Percentiles rank a stretch among this genome's conserved stretches.
Conservation (phyloP, 2,329 filamentous ascomycete genomes). For the Leptographium procerum region DNA sequence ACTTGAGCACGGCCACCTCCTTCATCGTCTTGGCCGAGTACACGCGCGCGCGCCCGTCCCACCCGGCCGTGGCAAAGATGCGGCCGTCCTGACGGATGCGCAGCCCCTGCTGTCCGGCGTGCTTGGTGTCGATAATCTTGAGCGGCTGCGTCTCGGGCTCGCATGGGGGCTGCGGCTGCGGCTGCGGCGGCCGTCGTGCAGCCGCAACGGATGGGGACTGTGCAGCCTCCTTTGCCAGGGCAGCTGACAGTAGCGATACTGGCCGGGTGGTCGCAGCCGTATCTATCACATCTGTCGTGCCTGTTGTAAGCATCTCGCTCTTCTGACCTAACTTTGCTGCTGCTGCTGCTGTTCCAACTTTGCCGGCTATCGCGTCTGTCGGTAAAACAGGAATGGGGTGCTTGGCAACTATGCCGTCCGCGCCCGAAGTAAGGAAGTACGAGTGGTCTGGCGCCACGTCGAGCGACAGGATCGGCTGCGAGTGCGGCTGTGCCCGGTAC, state of each 20-base stretch:
- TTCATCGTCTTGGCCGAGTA: constrained; percentile 73
- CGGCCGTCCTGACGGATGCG: constrained; percentile 66
- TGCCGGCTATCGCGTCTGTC: neutral
- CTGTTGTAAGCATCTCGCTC: neutral
- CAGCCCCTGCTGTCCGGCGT: constrained; percentile 80
- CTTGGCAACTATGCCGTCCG: constrained; percentile 68
- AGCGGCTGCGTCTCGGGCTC: constrained; percentile 33
- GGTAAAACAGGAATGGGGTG: constrained; percentile 45
- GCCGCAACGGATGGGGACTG: neutral
- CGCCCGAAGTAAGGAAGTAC: constrained; percentile 68
- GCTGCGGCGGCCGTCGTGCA: neutral
- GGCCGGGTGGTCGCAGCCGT: neutral
- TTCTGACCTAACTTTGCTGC: neutral
- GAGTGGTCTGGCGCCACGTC: constrained; percentile 37
- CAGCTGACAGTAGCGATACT: constrained; percentile 19
- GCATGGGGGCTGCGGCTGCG: constrained; percentile 9
- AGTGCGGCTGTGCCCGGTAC: constrained; percentile 59
- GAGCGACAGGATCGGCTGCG: constrained; percentile 72
- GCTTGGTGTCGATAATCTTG: constrained; percentile 64
- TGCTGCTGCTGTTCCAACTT: neutral
- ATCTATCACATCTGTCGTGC: too few species aligned
- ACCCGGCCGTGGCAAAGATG: constrained; percentile 83
- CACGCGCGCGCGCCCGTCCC: constrained; percentile 73
- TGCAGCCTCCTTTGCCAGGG: constrained; percentile 12
- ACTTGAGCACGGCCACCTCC: constrained; percentile 85